phyloP scores from a whole-genome alignment of 768 basidiomycete species.

The Lactarius akahatsu region DNA sequence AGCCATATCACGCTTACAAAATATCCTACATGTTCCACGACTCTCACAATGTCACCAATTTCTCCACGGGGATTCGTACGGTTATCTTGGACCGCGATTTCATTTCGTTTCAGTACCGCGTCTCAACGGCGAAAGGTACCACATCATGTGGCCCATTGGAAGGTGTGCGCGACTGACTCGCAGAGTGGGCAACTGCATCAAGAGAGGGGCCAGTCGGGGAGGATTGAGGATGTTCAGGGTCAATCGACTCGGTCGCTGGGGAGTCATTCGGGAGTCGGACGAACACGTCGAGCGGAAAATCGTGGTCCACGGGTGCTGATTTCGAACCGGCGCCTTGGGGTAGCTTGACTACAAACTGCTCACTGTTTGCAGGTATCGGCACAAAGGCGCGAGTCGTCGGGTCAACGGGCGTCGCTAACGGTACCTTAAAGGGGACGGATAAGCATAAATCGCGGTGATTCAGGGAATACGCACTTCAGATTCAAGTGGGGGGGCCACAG shows the following conservation, averaged over 20 bases:
- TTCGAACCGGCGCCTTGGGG: not conserved
- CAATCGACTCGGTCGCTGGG: not conserved
- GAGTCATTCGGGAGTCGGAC: not conserved
- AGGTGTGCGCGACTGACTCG: not conserved
- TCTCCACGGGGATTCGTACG: slow-evolving; percentile 4
- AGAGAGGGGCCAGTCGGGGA: too few relatives aligned
- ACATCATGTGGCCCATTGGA: not conserved
- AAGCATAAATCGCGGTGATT: not conserved
- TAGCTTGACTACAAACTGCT: not conserved
- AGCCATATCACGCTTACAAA: not conserved
- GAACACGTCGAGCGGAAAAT: too few relatives aligned
- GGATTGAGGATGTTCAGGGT: not conserved
- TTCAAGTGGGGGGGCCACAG: not conserved
- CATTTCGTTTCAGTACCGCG: not conserved
- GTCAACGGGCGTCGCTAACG: not conserved
- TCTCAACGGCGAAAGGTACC: not conserved
- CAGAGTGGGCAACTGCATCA: not conserved
- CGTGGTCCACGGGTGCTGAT: not conserved
- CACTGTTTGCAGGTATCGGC: not conserved
- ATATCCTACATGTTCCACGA: not conserved
- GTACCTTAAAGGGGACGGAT: not conserved
- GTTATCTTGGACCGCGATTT: not conserved
- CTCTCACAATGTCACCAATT: not conserved
- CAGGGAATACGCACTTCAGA: not conserved
- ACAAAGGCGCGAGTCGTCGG: not conserved